A percentile compares a stretch with the other conserved stretches of the same genome.
Evolutionary conservation across 768 basidiomycete species (phyloP).

Genomic region (Chalciporus pseudorubinellus): DNA sequence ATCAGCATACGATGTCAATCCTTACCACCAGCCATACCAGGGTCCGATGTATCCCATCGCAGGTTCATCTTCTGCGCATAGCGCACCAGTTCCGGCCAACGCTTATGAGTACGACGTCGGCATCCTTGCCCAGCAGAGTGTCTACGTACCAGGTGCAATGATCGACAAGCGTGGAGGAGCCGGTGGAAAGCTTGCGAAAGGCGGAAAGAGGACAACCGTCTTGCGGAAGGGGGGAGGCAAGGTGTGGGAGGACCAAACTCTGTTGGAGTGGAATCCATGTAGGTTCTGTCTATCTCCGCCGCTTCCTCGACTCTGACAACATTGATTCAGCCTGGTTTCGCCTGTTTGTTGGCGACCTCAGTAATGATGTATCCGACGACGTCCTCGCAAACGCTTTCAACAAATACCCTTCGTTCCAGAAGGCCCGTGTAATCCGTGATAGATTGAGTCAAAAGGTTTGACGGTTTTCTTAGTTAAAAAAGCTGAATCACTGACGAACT

Average conservation of each 20-base stretch:
- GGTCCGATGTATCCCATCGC: constrained; percentile 70
- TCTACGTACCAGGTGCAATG: constrained; percentile 90
- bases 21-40: constrained; percentile 78
- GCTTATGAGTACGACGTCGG: constrained; percentile 93
- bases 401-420: constrained; percentile 90
- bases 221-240: constrained; percentile 94
- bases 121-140: constrained; percentile 86
- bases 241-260: constrained; percentile 97
- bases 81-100: constrained; percentile 80
- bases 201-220: constrained; percentile 91
- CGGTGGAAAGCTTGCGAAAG: constrained; percentile 83
- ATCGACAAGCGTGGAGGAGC: constrained; percentile 85
- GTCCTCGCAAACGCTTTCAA: constrained; percentile 90
- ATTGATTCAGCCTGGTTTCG: constrained; percentile 83
- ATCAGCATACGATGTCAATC: constrained; percentile 62
- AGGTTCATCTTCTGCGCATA: constrained; percentile 64
- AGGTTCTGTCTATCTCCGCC: constrained; percentile 30
- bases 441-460: constrained; percentile 86
- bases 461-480: not conserved
- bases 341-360: constrained; percentile 95
- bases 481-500: constrained; percentile 3
- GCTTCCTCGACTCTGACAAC: constrained; percentile 2
- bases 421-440: constrained; percentile 94
- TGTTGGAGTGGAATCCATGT: constrained; percentile 98
- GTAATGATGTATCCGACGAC: constrained; percentile 97